Conservation (phyloP, 1,284 basidiomycete species). For the Cutaneotrichosporon sp. region DNA sequence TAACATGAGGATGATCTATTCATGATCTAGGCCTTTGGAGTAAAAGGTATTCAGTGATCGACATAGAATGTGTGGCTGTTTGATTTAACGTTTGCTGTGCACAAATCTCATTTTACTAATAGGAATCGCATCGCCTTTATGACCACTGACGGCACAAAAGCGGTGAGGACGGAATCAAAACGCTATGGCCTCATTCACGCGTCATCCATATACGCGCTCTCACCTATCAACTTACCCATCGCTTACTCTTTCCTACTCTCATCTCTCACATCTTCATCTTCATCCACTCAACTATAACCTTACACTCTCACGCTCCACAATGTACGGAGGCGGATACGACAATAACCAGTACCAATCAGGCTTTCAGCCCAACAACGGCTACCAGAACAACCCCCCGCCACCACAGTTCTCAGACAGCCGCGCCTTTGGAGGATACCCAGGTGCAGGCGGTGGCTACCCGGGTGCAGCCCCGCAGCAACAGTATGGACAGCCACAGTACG, state of each 20-base stretch:
- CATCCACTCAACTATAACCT: neutral
- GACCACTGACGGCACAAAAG: no score
- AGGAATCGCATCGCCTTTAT: no score
- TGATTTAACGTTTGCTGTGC: no score
- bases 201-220: neutral
- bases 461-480: neutral
- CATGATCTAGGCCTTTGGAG: no score
- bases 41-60: no score
- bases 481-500: slow-evolving; percentile 3
- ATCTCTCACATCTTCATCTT: neutral
- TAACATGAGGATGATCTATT: no score
- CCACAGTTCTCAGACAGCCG: neutral
- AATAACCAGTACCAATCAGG: slow-evolving; percentile 1
- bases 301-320: neutral
- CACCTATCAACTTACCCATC: neutral
- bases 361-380: slow-evolving; percentile 5
- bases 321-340: slow-evolving; percentile 10
- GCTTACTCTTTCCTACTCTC: neutral
- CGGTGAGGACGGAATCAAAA: no score
- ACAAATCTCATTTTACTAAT: no score
- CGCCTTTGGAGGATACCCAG: slow-evolving; percentile 3
- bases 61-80: no score
- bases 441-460: slow-evolving; percentile 2
- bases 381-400: slow-evolving; percentile 10
- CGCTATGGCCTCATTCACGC: no score